Percentiles rank a stretch among this genome's conserved stretches.
These are phyloP conservation scores for Lecanicillium sp. DNA, from an alignment of 2,329 filamentous ascomycete genomes.

Conservation along the genomic window DNA sequence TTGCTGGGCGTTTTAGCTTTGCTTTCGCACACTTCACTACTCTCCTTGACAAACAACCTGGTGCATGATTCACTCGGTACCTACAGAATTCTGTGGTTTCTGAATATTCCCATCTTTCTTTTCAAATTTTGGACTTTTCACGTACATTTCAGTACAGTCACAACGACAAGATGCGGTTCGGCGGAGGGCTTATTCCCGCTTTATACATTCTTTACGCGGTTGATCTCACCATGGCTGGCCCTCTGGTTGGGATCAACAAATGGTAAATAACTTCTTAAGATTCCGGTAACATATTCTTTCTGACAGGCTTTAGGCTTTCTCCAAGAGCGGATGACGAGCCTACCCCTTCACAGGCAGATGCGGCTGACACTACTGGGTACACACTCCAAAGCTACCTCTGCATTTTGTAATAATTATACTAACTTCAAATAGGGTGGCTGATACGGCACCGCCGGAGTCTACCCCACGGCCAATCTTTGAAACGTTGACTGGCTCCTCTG, in stretches of 20 bases:
- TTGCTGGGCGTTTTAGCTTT: conserved; percentile 4
- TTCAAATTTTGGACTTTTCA: conserved; percentile 4
- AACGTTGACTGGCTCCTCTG: conserved; percentile 14
- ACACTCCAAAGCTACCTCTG: too few species aligned
- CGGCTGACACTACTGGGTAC: too few species aligned
- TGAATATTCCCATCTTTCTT: conserved; percentile 10
- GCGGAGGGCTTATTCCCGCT: conserved; percentile 13
- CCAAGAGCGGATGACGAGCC: conserved; percentile 5
- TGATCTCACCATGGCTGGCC: conserved; percentile 25
- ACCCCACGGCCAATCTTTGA: conserved; percentile 17
- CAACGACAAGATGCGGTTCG: conserved; percentile 14
- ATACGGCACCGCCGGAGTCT: conserved; percentile 2
- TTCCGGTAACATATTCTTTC: not conserved
- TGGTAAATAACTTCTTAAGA: conserved; percentile 14
- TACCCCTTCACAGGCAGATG: conserved; percentile 4
- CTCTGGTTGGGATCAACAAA: conserved; percentile 22
- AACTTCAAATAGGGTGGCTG: too few species aligned
- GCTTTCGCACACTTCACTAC: conserved; percentile 4
- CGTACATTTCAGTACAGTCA: not conserved
- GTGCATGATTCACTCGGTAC: too few species aligned
- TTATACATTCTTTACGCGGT: conserved; percentile 19
- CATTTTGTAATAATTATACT: too few species aligned
- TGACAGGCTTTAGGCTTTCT: not conserved
- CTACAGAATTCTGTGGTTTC: too few species aligned
- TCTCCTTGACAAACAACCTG: conserved; percentile 4